These are phyloP conservation scores for Daldinia bambusicola DNA, from an alignment of 495 filamentous ascomycete species.

Conservation along the genomic window DNA sequence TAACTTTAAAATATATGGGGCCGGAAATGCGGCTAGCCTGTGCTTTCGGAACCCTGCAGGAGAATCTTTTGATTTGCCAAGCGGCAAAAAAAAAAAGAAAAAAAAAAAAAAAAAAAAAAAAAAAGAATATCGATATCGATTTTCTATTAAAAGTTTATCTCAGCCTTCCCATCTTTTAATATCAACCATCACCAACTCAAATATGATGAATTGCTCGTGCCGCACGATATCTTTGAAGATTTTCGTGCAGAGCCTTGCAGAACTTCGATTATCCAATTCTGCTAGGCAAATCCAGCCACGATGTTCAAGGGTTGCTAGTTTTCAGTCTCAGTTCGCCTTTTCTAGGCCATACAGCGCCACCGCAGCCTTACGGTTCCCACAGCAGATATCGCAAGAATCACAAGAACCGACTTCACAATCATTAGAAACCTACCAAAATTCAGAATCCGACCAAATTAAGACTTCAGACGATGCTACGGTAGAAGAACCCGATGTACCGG, in stretches of 20 bases:
- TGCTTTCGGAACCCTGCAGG: not conserved
- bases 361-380: constrained; percentile 21
- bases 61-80: not conserved
- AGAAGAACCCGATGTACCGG: not conserved
- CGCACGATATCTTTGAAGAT: constrained; percentile 56
- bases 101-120: constrained; percentile 11
- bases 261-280: constrained; percentile 51
- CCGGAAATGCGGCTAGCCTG: not conserved
- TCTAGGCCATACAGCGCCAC: constrained; percentile 25
- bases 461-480: constrained; percentile 5
- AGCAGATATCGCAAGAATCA: not conserved
- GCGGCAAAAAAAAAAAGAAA: not conserved
- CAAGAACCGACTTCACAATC: not conserved
- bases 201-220: constrained; percentile 62
- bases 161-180: not conserved
- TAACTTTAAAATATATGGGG: constrained; percentile 11
- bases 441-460: constrained; percentile 3
- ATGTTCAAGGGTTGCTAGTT: constrained; percentile 6
- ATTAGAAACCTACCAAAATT: not conserved
- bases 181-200: not conserved
- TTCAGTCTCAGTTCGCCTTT: constrained; percentile 14
- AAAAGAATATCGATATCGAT: constrained; percentile 9
- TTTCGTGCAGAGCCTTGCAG: constrained; percentile 61
- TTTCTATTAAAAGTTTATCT: constrained; percentile 1
- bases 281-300: constrained; percentile 20